Evolutionary conservation across 2,329 filamentous ascomycete species (phyloP).

Genomic region (Aureobasidium sp.): DNA sequence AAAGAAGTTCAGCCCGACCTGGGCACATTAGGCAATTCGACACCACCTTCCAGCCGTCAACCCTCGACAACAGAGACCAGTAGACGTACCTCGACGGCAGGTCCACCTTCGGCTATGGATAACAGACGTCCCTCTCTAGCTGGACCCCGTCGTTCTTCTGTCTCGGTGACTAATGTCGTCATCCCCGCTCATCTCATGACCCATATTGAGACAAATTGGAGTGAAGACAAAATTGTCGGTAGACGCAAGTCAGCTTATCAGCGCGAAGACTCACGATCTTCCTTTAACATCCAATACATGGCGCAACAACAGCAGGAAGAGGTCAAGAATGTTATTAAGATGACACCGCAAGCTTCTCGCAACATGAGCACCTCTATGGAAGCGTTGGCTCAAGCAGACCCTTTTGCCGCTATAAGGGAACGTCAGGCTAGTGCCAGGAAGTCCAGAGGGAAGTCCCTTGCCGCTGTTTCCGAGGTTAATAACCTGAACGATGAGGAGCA

Average conservation of each 20-base stretch:
- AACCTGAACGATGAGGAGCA: neutral
- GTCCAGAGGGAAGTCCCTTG: constrained; percentile 3
- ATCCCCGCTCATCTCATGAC: constrained; percentile 12
- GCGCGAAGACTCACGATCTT: neutral
- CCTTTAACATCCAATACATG: constrained; percentile 11
- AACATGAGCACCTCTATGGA: constrained; percentile 1
- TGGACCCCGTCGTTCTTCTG: constrained; percentile 6
- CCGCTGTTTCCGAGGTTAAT: neutral
- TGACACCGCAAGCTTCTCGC: constrained; percentile 1
- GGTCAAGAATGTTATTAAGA: constrained; percentile 8
- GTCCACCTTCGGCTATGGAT: neutral
- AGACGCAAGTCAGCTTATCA: constrained; percentile 9
- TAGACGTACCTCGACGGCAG: neutral
- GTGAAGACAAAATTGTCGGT: constrained; percentile 11
- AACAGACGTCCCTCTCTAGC: neutral
- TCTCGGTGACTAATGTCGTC: constrained; percentile 12
- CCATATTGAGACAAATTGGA: constrained; percentile 6
- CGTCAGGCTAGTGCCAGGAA: neutral
- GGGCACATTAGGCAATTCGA: neutral
- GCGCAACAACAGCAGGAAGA: constrained; percentile 11
- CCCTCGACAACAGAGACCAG: neutral
- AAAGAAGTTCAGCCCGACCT: neutral
- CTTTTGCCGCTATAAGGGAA: neutral
- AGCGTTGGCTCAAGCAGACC: neutral
- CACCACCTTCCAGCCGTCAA: neutral